Percentiles rank a stretch among this genome's conserved stretches.
These are phyloP conservation scores for Zygosaccharomyces bailii DNA, from an alignment of 805 yeast genomes.

Conservation along the genomic window DNA sequence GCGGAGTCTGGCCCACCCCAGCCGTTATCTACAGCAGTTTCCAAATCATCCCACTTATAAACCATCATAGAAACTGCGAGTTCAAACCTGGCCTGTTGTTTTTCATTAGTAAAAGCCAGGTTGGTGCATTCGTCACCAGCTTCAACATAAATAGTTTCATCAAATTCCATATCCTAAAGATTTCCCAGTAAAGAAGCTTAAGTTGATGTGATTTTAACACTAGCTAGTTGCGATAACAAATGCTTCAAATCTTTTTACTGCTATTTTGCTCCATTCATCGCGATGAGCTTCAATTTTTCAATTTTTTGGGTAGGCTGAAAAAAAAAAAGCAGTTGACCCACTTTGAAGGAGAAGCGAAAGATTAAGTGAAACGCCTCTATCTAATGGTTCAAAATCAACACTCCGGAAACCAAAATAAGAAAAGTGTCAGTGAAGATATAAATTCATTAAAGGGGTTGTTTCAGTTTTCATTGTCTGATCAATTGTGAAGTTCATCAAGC, in stretches of 20 bases:
- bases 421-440: not conserved
- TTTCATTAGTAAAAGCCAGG: constrained; percentile 50
- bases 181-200: not conserved
- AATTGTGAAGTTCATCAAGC: not conserved
- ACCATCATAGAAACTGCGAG: constrained; percentile 89
- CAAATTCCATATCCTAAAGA: not conserved
- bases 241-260: no score
- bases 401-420: not conserved
- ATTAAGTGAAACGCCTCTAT: constrained; percentile 3
- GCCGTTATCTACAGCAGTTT: constrained; percentile 80
- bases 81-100: constrained; percentile 82
- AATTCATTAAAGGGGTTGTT: no score
- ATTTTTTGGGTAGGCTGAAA: not conserved
- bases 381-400: not conserved
- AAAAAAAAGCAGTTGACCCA: constrained; percentile 1
- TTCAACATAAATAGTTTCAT: constrained; percentile 48
- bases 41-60: constrained; percentile 85
- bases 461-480: not conserved
- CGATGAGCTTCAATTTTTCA: constrained; percentile 19
- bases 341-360: not conserved
- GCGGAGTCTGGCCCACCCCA: constrained; percentile 96
- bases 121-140: constrained; percentile 42
- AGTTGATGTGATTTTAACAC: not conserved
- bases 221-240: no score
- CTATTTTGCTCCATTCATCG: no score